These are phyloP conservation scores for Pilaira anomala DNA, from an alignment of 192 early-diverging fungal species.

Conservation along the genomic window DNA sequence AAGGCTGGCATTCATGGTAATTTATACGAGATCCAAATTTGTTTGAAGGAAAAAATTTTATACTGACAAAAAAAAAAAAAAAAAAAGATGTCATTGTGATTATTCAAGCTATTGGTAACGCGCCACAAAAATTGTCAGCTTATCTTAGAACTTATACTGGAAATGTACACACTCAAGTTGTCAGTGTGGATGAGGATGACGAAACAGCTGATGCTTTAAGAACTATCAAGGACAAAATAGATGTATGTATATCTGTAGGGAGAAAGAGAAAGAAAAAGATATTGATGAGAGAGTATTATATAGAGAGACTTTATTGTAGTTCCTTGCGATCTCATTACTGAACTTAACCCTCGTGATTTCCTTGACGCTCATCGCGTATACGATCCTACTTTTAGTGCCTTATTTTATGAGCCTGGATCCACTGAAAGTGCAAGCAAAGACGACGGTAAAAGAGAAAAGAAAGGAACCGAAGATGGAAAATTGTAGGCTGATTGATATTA, in stretches of 20 bases:
- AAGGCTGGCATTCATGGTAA: slow-evolving; percentile 62
- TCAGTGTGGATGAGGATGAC: slow-evolving; percentile 59
- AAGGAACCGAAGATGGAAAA: neutral
- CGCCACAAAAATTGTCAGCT: slow-evolving; percentile 60
- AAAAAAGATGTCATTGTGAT: slow-evolving; percentile 74
- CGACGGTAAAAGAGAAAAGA: slow-evolving; percentile 29
- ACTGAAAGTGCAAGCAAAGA: slow-evolving; percentile 64
- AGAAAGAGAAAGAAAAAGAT: neutral
- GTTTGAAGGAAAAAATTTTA: neutral
- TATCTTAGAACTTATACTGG: slow-evolving; percentile 68
- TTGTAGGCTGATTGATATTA: neutral
- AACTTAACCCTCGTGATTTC: slow-evolving; percentile 76
- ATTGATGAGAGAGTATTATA: neutral
- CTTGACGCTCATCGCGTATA: slow-evolving; percentile 80
- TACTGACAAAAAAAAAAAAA: neutral
- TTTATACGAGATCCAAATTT: neutral
- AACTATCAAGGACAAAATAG: slow-evolving; percentile 77
- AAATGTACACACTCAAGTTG: slow-evolving; percentile 58
- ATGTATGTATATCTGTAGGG: slow-evolving; percentile 43
- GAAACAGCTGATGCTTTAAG: slow-evolving; percentile 87
- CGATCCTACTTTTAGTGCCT: slow-evolving; percentile 73
- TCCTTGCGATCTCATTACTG: slow-evolving; percentile 88
- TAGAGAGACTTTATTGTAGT: slow-evolving; percentile 89
- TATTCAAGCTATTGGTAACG: slow-evolving; percentile 54
- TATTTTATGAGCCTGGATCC: slow-evolving; percentile 79